Base-by-base conservation (phyloP, 140 eudicot genomes). In the Erigeron philadelphicus region DNA sequence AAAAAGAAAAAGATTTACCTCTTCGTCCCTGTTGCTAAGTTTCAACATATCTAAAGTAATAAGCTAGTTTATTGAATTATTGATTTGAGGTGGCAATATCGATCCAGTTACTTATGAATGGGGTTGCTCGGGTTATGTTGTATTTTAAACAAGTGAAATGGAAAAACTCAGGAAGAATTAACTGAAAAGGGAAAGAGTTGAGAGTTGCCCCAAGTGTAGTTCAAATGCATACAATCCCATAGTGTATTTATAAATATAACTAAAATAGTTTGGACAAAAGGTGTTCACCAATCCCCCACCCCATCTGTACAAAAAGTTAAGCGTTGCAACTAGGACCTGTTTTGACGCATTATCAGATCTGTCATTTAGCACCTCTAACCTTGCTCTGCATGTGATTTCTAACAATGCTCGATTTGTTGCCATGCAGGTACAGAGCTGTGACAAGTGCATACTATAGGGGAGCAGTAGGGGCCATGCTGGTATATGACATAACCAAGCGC, bases 371-470 rank as follows among this genome's bases (percentile, higher is more conserved):
- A 31, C 38, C 38, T 31, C 38, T 31, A 31, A 31, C 38, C 38
- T 31, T 31, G 38, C 38, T 31, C 4, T 31, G 3, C 38, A 31
- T 31, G 38, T 31, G 38, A 31, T 31, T 31, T 35, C 8, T 64
- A 64, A 64, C 18, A 64, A 18, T 44, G 59, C 19, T 46, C 7
- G 15, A 13, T 35, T 38, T 72, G 31, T 25, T 42, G 35, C 18
- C 52, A 66, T 67, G 61, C 87, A 88, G 96, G 77, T 88, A 88
- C 70, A 80, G 94, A 80, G 96, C 96, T 0, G 96, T 89, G 9
- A 89, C 96, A 70, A 89, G 96, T 80, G 96, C 96, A 74, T 89
- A 89, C 79, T 89, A 89, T 79, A 76, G 95, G 49, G 96, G 96
- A 6, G 96, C 96, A 47, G 95, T 89, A 8, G 96, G 96, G 48